Evolutionary conservation across 1,284 basidiomycete genomes (phyloP).

Genomic region (Pyrrhoderma noxium): DNA sequence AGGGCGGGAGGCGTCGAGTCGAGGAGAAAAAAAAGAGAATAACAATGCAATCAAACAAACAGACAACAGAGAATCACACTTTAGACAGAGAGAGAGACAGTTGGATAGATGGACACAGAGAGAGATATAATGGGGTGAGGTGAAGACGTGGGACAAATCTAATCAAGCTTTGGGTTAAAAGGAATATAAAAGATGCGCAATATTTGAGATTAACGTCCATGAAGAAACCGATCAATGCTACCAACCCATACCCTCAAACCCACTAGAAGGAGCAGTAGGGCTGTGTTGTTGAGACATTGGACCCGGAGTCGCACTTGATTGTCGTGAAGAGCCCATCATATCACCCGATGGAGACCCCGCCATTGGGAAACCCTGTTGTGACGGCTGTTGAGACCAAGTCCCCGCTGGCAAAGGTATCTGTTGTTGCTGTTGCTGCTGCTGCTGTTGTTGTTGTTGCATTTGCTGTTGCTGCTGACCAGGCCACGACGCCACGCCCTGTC

Average conservation of each 20-base stretch:
- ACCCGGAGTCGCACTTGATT: slow-evolving; percentile 10
- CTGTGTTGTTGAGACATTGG: slow-evolving; percentile 14
- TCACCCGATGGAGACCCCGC: slow-evolving; percentile 7
- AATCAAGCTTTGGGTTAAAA: too few relatives aligned
- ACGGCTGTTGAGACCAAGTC: not conserved
- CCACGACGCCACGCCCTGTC: slow-evolving; percentile 22
- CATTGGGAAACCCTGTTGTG: slow-evolving; percentile 7
- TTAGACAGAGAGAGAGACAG: not conserved
- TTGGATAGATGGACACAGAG: not conserved
- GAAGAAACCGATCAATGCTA: not conserved
- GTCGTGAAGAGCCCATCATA: slow-evolving; percentile 10
- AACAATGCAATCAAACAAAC: too few relatives aligned
- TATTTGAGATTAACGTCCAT: too few relatives aligned
- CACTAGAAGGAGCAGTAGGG: slow-evolving; percentile 9
- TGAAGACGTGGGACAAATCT: not conserved
- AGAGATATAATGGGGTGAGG: not conserved
- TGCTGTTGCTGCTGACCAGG: slow-evolving; percentile 14
- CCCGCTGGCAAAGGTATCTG: not conserved
- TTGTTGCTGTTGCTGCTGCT: slow-evolving; percentile 1
- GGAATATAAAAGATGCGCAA: too few relatives aligned
- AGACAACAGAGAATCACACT: too few relatives aligned
- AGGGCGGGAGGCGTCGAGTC: not conserved
- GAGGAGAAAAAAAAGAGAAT: not conserved
- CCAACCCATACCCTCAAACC: slow-evolving; percentile 16
- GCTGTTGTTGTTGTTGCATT: slow-evolving; percentile 11